Evolutionary conservation across 1,284 basidiomycete genomes (phyloP), one percentile per base, ranked within the genome.

Genomic region (Heterobasidion annosum): DNA sequence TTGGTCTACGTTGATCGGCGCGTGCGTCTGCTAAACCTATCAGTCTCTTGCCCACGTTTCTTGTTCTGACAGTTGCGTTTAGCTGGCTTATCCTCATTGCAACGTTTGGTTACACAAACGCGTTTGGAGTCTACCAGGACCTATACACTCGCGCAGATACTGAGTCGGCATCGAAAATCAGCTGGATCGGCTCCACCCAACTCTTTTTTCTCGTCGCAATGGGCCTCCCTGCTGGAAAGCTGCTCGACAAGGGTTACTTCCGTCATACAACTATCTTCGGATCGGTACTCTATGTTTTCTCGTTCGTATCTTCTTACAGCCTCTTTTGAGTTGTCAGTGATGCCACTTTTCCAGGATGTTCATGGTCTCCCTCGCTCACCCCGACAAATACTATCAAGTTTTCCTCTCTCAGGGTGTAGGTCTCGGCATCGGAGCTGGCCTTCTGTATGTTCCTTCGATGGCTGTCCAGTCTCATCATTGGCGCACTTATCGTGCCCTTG

Each of bases 361-460:
- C 56, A 70, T n/a, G 64, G 55, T 69, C 32, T 70, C 70, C 2
- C 59, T 69, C 19, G 58, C 59, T 6, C 62, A 67, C 55, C 67
- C 65, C 8, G 63, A 69, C 43, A 64, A 66, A 45, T 68, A 68
- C 55, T 69, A 69, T 44, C 67, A 74, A 59, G 65, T 66, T 16
- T 71, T 77, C 55, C 68, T 73, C 25, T 68, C 71, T 8, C 75
- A 77, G 62, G 62, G 58, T 4, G 53, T 53, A 58, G 61, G 61
- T n/a, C 8, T 61, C 15, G 61, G 53, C 12, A n/a, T n/a, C n/a
- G n/a, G n/a, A n/a, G 49, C 54, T 37, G 61, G 61, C 9, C 47
- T 58, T 12, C 33, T 61, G 15, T 56, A 54, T 42, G 19, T 58
- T 7, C 61, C 61, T 2, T 43, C 58, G 6, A n/a, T 61, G 5